phyloP scores from a whole-genome alignment of 805 yeast genomes.

The Babjeviella inositovora region DNA sequence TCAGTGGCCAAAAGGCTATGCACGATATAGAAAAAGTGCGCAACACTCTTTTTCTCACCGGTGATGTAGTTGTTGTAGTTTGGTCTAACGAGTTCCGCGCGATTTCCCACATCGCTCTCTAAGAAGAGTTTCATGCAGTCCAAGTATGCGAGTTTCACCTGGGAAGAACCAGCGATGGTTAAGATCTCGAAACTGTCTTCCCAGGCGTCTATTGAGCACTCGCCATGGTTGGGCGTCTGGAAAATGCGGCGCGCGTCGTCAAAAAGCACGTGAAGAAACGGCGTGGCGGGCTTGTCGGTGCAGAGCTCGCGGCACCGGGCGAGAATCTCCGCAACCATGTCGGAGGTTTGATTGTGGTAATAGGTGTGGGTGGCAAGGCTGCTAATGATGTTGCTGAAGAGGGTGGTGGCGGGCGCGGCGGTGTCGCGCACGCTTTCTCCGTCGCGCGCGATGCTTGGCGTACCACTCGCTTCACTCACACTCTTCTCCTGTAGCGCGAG shows the following conservation, averaged over 20 bases:
- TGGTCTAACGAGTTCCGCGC: conserved; percentile 12
- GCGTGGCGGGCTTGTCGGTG: conserved; percentile 3
- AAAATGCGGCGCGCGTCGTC: conserved; percentile 10
- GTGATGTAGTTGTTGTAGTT: conserved; percentile 24
- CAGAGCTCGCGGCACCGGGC: conserved; percentile 18
- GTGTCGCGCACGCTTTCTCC: too few species aligned
- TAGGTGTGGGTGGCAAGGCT: conserved; percentile 66
- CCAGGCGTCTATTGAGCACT: conserved; percentile 3
- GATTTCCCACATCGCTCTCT: conserved; percentile 4
- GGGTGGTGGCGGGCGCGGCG: too few species aligned
- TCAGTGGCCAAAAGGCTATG: conserved; percentile 12
- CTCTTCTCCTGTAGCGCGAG: conserved; percentile 25
- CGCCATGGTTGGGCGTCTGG: too few species aligned
- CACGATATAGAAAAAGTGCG: conserved; percentile 18
- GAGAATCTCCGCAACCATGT: conserved; percentile 58
- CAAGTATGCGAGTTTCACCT: too few species aligned
- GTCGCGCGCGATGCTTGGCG: too few species aligned
- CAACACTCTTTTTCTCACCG: conserved; percentile 19
- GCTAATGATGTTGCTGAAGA: too few species aligned
- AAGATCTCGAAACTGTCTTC: conserved; percentile 2
- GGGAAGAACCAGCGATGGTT: conserved; percentile 1
- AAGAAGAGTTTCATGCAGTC: too few species aligned
- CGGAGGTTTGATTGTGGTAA: conserved; percentile 76
- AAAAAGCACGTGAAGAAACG: conserved; percentile 4
- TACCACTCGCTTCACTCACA: conserved; percentile 1